A percentile compares a stretch with the other conserved stretches of the same genome.
phyloP scores from a whole-genome alignment of 306 rosid species.

The Sesbania bispinosa region DNA sequence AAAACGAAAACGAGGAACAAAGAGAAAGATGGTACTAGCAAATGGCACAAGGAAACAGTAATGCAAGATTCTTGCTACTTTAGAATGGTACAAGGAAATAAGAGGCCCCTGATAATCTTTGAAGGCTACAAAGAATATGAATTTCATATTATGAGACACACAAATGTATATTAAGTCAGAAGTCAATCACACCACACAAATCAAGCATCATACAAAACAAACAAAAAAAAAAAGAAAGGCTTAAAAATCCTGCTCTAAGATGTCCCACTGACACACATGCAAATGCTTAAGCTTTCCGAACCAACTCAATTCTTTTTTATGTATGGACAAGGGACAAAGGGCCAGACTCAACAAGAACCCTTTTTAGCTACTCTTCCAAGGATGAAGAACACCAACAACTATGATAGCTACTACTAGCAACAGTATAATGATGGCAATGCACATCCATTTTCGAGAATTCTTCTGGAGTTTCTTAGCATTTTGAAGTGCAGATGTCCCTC shows the following conservation, averaged over 20 bases:
- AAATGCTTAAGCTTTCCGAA: conserved; percentile 26
- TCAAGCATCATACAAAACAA: conserved; percentile 31
- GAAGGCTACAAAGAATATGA: conserved; percentile 34
- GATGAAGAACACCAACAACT: conserved; percentile 69
- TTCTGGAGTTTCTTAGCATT: conserved; percentile 87
- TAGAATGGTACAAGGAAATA: conserved; percentile 16
- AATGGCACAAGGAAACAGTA: conserved; percentile 9
- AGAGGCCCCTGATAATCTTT: neutral
- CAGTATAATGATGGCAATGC: conserved; percentile 77
- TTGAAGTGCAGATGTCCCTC: conserved; percentile 77
- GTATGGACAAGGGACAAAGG: conserved; percentile 40
- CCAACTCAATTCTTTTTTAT: conserved; percentile 27
- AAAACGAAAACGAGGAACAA: neutral
- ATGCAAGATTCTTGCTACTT: too few relatives aligned
- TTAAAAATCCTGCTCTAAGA: conserved; percentile 19
- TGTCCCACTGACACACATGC: conserved; percentile 18
- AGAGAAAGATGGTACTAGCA: neutral
- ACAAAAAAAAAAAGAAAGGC: neutral
- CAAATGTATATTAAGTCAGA: conserved; percentile 17
- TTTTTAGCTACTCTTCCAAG: conserved; percentile 84
- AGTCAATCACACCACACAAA: conserved; percentile 40
- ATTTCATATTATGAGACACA: conserved; percentile 30
- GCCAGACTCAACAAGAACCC: conserved; percentile 51
- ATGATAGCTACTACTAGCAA: conserved; percentile 63
- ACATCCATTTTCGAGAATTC: conserved; percentile 83